A percentile compares a stretch with the other conserved stretches of the same genome.
These are phyloP conservation scores for Alternaria angustiovoidea DNA, from an alignment of 2,329 filamentous ascomycete species.

Conservation along the genomic window DNA sequence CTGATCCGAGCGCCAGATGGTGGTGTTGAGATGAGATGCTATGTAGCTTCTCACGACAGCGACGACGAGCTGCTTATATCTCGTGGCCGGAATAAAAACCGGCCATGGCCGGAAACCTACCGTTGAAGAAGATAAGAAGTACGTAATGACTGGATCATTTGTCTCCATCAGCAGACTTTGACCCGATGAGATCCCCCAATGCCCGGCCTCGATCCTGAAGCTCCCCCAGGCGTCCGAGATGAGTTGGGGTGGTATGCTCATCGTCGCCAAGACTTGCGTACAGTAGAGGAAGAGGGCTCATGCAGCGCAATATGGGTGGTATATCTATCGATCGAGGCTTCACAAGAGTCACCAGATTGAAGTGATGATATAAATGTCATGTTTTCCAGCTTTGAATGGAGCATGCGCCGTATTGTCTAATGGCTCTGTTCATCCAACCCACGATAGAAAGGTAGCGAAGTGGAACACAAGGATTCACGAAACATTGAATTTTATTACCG, in stretches of 20 bases:
- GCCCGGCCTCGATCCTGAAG: constrained; percentile 9
- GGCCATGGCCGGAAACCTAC: constrained; percentile 40
- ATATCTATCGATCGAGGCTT: no score
- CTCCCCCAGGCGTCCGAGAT: neutral
- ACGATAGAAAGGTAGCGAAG: neutral
- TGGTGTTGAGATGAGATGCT: constrained; percentile 11
- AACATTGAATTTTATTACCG: neutral
- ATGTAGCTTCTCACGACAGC: constrained; percentile 14
- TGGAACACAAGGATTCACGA: neutral
- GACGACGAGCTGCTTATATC: constrained; percentile 45
- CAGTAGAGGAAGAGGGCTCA: neutral
- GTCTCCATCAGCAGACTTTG: constrained; percentile 20
- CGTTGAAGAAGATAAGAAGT: constrained; percentile 40
- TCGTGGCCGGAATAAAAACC: constrained; percentile 45
- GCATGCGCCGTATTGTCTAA: neutral
- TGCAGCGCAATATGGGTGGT: neutral
- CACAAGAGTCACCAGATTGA: neutral
- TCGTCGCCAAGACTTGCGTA: constrained; percentile 26
- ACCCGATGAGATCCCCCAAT: constrained; percentile 20
- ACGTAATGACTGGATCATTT: constrained; percentile 49
- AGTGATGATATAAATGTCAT: neutral
- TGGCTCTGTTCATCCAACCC: neutral
- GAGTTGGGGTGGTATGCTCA: constrained; percentile 13
- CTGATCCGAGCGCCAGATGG: constrained; percentile 6
- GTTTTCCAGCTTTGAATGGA: neutral